These are phyloP conservation scores for Trichophyton benhamiae DNA, from an alignment of 2,329 filamentous ascomycete genomes.

Conservation along the genomic window DNA sequence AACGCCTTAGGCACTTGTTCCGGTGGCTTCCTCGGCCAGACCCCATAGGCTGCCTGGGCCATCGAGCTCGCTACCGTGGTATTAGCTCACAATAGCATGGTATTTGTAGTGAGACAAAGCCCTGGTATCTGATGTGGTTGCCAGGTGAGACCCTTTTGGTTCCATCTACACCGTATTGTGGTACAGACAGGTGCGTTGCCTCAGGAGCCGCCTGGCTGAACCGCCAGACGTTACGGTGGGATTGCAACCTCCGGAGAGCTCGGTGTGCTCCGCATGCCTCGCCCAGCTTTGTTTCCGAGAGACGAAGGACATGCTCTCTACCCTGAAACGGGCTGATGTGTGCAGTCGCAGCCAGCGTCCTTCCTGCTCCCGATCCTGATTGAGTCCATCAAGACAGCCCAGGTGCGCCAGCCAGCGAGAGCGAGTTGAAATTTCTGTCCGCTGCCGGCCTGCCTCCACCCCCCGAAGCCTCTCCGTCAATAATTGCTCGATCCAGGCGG, in stretches of 20 bases:
- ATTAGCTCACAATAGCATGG: neutral
- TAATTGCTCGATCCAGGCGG: slow-evolving; percentile 3
- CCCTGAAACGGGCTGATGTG: neutral
- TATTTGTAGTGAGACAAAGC: neutral
- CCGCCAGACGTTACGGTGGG: neutral
- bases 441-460: neutral
- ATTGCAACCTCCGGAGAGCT: neutral
- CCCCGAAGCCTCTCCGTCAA: neutral
- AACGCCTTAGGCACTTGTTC: neutral
- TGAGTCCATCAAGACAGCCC: too few relatives aligned
- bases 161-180: neutral
- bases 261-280: neutral
- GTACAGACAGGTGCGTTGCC: neutral
- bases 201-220: neutral
- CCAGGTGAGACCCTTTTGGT: neutral
- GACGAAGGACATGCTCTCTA: neutral
- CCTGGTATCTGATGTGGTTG: too few relatives aligned
- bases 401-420: neutral
- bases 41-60: neutral
- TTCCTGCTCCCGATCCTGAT: too few relatives aligned
- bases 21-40: neutral
- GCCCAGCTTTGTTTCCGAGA: neutral
- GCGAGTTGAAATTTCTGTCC: neutral
- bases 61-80: neutral
- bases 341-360: neutral